Percentiles rank a stretch among this genome's conserved stretches.
These are phyloP conservation scores for Athelia psychrophila DNA, from an alignment of 1,284 basidiomycete species.

Conservation along the genomic window DNA sequence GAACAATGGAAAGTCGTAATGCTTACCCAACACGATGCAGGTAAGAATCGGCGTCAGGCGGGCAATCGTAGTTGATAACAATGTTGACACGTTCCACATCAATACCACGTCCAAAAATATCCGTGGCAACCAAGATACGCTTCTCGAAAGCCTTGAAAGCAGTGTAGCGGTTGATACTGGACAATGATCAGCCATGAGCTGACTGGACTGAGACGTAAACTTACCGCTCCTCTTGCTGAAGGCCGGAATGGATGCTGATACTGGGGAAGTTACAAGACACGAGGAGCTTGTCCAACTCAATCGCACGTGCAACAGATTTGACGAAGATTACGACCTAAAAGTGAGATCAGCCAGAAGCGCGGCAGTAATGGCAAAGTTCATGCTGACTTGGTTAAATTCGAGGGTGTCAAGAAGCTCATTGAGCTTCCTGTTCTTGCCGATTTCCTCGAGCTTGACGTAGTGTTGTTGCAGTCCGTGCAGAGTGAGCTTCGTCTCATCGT, in stretches of 20 bases:
- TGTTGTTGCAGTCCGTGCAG: slow-evolving; percentile 99
- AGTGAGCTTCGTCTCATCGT: slow-evolving; percentile 99
- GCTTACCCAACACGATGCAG: slow-evolving; percentile 94
- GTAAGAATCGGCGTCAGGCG: slow-evolving; percentile 96
- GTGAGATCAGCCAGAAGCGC: too few relatives aligned
- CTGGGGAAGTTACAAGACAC: slow-evolving; percentile 99
- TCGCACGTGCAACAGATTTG: slow-evolving; percentile 95
- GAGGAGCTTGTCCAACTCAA: slow-evolving; percentile 94
- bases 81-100: slow-evolving; percentile 98
- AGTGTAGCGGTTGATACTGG: slow-evolving; percentile 92
- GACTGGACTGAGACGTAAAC: slow-evolving; percentile 24
- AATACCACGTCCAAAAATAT: slow-evolving; percentile 97
- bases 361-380: slow-evolving; percentile 7
- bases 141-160: slow-evolving; percentile 99
- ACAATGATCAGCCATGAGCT: slow-evolving; percentile 7
- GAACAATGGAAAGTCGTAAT: slow-evolving; percentile 1
- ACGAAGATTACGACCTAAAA: slow-evolving; percentile 97
- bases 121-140: slow-evolving; percentile 96
- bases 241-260: slow-evolving; percentile 95
- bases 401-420: slow-evolving; percentile 96
- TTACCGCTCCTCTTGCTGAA: slow-evolving; percentile 94
- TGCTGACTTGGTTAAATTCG: slow-evolving; percentile 95
- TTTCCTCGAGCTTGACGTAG: slow-evolving; percentile 95
- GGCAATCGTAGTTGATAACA: slow-evolving; percentile 94
- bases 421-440: slow-evolving; percentile 95